These are phyloP conservation scores for Rhododendron henanense DNA, from an alignment of 148 eudicot species.

Conservation along the genomic window DNA sequence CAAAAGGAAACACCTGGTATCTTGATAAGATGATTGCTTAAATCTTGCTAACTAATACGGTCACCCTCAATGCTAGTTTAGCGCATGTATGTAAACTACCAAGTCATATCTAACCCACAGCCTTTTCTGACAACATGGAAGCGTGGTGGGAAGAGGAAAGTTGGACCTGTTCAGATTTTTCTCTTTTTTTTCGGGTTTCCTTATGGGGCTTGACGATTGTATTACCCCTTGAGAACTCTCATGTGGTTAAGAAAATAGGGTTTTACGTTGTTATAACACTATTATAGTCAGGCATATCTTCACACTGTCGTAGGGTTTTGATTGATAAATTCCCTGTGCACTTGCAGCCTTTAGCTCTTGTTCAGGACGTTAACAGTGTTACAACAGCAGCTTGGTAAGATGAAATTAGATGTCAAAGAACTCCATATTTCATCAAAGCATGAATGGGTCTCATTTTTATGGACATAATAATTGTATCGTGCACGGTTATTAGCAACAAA, in stretches of 20 bases:
- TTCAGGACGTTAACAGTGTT: slow-evolving; percentile 15
- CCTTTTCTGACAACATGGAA: neutral
- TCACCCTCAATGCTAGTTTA: neutral
- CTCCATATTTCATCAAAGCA: neutral
- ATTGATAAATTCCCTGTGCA: slow-evolving; percentile 8
- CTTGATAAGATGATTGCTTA: neutral
- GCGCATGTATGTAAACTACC: slow-evolving; percentile 17
- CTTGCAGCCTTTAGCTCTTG: neutral
- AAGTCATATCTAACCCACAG: slow-evolving; percentile 5
- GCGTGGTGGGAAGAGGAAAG: slow-evolving; percentile 3
- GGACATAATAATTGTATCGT: neutral
- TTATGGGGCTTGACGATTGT: slow-evolving; percentile 10
- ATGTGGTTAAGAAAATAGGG: slow-evolving; percentile 2
- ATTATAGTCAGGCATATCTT: neutral
- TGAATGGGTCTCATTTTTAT: neutral
- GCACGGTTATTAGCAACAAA: neutral
- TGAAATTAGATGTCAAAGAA: slow-evolving; percentile 16
- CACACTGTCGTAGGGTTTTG: neutral
- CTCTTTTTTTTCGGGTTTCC: neutral
- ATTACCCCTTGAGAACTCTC: neutral
- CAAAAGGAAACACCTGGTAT: neutral
- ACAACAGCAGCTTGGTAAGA: slow-evolving; percentile 8
- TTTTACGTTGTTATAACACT: slow-evolving; percentile 12
- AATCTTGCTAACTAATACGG: neutral
- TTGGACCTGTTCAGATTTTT: neutral